phyloP scores from a whole-genome alignment of 179 eudicot genomes.

The Beta corolliflora region DNA sequence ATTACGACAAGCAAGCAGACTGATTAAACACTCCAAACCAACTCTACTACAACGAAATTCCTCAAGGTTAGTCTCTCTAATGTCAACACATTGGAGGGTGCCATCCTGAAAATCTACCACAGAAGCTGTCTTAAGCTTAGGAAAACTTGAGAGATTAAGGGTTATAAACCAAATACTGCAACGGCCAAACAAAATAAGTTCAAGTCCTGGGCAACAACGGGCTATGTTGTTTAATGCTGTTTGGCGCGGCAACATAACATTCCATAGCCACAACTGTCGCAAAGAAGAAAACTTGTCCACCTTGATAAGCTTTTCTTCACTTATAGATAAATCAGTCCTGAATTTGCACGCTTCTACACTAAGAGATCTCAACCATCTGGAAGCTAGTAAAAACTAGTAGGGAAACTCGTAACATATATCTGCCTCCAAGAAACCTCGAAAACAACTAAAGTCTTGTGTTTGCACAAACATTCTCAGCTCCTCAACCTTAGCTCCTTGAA shows the following conservation, averaged over 20 bases:
- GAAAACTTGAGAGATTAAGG: conserved; percentile 15
- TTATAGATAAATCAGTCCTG: neutral
- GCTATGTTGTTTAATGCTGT: neutral
- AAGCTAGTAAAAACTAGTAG: neutral
- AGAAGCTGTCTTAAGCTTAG: conserved; percentile 13
- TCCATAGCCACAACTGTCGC: conserved; percentile 1
- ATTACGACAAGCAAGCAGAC: no score
- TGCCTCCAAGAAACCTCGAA: neutral
- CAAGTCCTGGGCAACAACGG: conserved; percentile 9
- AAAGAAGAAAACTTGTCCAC: neutral
- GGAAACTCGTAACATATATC: conserved; percentile 11
- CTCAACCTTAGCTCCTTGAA: neutral
- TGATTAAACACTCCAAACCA: no score
- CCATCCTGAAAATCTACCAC: no score
- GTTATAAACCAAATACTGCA: neutral
- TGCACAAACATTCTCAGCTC: conserved; percentile 12
- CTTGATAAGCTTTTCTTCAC: neutral
- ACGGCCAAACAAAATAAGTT: neutral
- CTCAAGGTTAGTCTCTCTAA: no score
- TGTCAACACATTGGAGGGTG: no score
- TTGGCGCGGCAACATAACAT: neutral
- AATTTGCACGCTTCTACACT: conserved; percentile 3
- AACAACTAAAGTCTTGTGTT: neutral
- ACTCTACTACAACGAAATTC: no score
- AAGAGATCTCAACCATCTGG: neutral